Conservation (phyloP, 1,284 basidiomycete species). For the Porogramme epimiltina region DNA sequence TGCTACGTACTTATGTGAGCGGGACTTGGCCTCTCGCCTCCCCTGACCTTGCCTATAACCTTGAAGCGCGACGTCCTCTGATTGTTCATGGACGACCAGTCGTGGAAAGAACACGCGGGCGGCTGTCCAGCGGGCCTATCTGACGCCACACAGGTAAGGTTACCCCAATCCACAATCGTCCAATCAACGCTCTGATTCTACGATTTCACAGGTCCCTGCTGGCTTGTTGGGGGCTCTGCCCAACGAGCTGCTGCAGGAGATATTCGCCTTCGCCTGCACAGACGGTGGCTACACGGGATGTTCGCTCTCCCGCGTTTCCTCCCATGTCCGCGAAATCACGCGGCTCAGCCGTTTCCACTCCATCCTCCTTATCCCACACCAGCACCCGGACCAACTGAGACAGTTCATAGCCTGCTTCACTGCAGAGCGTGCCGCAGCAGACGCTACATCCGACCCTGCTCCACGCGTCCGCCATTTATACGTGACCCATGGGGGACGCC, state of each 20-base stretch:
- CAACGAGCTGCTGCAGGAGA: neutral
- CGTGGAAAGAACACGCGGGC: too few relatives aligned
- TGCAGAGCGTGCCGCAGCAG: neutral
- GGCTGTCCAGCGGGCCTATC: too few relatives aligned
- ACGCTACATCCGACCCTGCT: neutral
- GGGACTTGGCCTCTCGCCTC: too few relatives aligned
- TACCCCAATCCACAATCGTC: too few relatives aligned
- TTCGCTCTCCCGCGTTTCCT: slow-evolving; percentile 7
- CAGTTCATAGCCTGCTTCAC: neutral
- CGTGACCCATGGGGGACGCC: neutral
- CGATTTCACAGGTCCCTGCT: too few relatives aligned
- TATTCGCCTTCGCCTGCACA: slow-evolving; percentile 4
- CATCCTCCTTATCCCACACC: neutral
- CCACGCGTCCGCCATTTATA: slow-evolving; percentile 3
- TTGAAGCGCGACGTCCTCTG: too few relatives aligned
- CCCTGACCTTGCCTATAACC: too few relatives aligned
- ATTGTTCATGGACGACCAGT: too few relatives aligned
- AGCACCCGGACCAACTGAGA: neutral
- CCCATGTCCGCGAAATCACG: neutral
- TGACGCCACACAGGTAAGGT: too few relatives aligned
- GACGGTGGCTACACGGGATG: slow-evolving; percentile 7
- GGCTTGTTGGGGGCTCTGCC: neutral
- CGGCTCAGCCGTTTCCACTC: slow-evolving; percentile 1
- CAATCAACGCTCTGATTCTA: too few relatives aligned
- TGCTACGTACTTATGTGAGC: too few relatives aligned